Percentiles rank a stretch among this genome's conserved stretches.
Evolutionary conservation across 306 rosid genomes (phyloP).

Genomic region (Vigna mungo): DNA sequence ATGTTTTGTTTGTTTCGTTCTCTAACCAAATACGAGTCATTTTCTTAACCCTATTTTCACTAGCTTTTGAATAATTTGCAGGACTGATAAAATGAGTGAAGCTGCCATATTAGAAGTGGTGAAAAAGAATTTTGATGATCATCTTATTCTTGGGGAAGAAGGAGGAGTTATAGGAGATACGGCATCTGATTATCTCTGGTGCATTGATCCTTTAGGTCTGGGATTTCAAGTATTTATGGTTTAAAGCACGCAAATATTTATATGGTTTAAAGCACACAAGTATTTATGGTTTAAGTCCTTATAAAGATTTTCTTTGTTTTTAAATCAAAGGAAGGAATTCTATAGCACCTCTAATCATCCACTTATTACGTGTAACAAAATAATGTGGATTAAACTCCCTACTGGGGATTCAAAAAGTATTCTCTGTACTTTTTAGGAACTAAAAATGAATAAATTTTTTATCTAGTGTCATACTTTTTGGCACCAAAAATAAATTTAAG

Average conservation of each 20-base stretch:
- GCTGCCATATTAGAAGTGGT: constrained; percentile 81
- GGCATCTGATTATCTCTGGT: constrained; percentile 95
- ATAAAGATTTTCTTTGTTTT: neutral
- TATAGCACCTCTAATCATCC: too few species aligned
- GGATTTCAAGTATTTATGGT: constrained; percentile 25
- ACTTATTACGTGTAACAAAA: neutral
- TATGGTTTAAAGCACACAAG: neutral
- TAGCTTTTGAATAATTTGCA: constrained; percentile 52
- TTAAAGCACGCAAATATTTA: neutral
- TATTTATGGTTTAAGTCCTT: neutral
- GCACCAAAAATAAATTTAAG: neutral
- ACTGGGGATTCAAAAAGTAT: neutral
- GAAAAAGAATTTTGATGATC: constrained; percentile 73
- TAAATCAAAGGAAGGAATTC: too few species aligned
- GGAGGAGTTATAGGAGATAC: constrained; percentile 93
- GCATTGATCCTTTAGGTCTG: constrained; percentile 97
- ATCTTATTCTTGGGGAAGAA: constrained; percentile 98
- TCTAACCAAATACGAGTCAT: constrained; percentile 8
- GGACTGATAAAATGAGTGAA: constrained; percentile 97
- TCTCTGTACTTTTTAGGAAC: neutral
- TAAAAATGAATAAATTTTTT: neutral
- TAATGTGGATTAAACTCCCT: neutral
- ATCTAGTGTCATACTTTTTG: neutral
- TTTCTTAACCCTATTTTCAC: constrained; percentile 19
- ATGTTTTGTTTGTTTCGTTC: constrained; percentile 19